Conservation (phyloP, 768 basidiomycete genomes). For the Xerocomus spinulosus region DNA sequence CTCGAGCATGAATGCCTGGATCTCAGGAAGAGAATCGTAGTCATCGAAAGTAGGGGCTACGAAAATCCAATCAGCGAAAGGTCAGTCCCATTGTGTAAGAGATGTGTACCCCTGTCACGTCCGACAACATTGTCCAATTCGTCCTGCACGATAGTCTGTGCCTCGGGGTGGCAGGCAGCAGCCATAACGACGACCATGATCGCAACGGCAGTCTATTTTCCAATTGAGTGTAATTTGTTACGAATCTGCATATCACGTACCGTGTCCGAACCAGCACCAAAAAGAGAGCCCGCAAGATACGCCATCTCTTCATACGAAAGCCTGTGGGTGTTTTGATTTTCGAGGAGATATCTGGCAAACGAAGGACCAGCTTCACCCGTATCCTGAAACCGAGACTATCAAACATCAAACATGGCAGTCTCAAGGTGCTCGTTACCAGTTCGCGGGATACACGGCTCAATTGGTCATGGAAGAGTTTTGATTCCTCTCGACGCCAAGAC, state of each 20-base stretch:
- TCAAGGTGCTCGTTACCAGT: slow-evolving; percentile 32
- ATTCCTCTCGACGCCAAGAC: slow-evolving; percentile 52
- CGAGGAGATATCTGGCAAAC: slow-evolving; percentile 56
- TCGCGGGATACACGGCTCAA: slow-evolving; percentile 42
- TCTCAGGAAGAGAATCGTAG: slow-evolving; percentile 31
- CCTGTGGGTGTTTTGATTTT: slow-evolving; percentile 49
- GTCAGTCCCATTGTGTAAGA: neutral
- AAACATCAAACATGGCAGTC: neutral
- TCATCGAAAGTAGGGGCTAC: slow-evolving; percentile 42
- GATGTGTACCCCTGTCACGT: slow-evolving; percentile 29
- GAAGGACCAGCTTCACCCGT: slow-evolving; percentile 31
- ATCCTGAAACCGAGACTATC: slow-evolving; percentile 10
- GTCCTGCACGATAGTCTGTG: slow-evolving; percentile 47
- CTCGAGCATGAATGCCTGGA: slow-evolving; percentile 40
- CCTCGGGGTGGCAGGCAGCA: slow-evolving; percentile 49
- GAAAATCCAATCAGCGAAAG: neutral
- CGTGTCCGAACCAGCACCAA: slow-evolving; percentile 64
- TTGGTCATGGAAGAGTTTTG: slow-evolving; percentile 50
- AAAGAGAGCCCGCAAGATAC: slow-evolving; percentile 61
- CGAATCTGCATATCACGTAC: slow-evolving; percentile 20
- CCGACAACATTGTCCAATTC: slow-evolving; percentile 54
- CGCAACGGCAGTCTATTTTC: slow-evolving; percentile 45
- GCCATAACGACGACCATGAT: slow-evolving; percentile 57
- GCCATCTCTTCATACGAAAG: slow-evolving; percentile 55
- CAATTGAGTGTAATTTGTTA: neutral